Percentiles rank a stretch among this genome's conserved stretches.
Conservation (phyloP, 192 early-diverging fungal species). For the Diversispora eburnea region DNA sequence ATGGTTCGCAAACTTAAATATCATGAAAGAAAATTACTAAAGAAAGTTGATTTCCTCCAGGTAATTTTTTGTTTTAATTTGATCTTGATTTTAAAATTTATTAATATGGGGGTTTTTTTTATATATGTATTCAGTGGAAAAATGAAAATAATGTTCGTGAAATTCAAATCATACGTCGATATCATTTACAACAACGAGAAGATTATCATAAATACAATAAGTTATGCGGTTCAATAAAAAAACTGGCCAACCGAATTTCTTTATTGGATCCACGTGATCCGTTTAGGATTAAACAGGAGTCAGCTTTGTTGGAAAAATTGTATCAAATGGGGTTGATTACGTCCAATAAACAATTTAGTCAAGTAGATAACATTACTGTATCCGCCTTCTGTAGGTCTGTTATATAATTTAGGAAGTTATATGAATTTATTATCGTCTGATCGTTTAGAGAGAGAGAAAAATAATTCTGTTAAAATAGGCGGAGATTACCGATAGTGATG, state of each 20-base stretch:
- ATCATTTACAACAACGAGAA: constrained; percentile 84
- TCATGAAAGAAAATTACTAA: no score
- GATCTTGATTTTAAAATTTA: no score
- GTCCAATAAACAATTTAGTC: constrained; percentile 70
- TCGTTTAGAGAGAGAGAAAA: background rate
- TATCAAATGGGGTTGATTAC: constrained; percentile 83
- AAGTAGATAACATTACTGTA: constrained; percentile 79
- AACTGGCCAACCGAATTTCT: constrained; percentile 79
- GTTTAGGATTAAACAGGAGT: constrained; percentile 67
- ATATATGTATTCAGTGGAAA: constrained; percentile 62
- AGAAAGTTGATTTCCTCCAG: no score
- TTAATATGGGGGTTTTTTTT: no score
- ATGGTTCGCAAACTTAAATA: no score
- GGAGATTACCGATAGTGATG: constrained; percentile 88
- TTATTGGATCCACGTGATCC: constrained; percentile 84
- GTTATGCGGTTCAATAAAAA: constrained; percentile 74
- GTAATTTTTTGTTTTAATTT: no score
- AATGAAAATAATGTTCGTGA: constrained; percentile 78
- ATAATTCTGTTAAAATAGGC: constrained; percentile 34
- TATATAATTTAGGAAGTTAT: background rate
- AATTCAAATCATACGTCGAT: constrained; percentile 81
- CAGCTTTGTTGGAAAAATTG: constrained; percentile 78
- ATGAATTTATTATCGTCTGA: background rate
- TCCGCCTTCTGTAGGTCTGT: constrained; percentile 74
- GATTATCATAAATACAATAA: constrained; percentile 90